Percentiles rank a stretch among this genome's conserved stretches.
Evolutionary conservation across 805 yeast species (phyloP).

Genomic region (Kodamaea fukazawae): DNA sequence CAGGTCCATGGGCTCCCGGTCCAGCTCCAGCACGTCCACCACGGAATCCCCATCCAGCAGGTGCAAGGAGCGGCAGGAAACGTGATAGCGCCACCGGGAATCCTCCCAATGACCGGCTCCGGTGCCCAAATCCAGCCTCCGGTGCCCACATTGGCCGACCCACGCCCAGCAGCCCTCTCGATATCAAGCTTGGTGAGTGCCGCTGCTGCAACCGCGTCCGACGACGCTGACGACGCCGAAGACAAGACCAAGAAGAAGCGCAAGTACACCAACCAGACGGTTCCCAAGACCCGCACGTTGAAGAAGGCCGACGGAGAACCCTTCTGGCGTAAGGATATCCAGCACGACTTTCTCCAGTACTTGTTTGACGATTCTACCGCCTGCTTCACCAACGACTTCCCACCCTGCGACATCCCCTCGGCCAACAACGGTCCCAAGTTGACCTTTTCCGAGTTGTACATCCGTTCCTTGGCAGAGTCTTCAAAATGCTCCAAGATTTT

Average conservation of each 20-base stretch:
- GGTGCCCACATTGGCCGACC: too few relatives aligned
- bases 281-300: slow-evolving; percentile 51
- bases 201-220: not conserved
- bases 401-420: slow-evolving; percentile 36
- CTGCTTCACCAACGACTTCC: slow-evolving; percentile 67
- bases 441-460: slow-evolving; percentile 81
- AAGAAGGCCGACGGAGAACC: slow-evolving; percentile 93
- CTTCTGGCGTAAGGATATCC: slow-evolving; percentile 84
- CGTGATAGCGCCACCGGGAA: too few relatives aligned
- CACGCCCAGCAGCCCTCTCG: not conserved
- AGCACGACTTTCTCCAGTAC: slow-evolving; percentile 67
- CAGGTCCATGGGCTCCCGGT: too few relatives aligned
- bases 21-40: too few relatives aligned
- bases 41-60: too few relatives aligned
- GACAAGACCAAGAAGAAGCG: slow-evolving; percentile 14
- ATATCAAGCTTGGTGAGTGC: slow-evolving; percentile 5
- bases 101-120: too few relatives aligned
- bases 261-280: slow-evolving; percentile 16
- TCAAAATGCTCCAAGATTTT: slow-evolving; percentile 79
- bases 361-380: slow-evolving; percentile 61
- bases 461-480: slow-evolving; percentile 77
- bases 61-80: too few relatives aligned
- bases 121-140: too few relatives aligned
- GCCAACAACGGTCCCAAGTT: slow-evolving; percentile 44
- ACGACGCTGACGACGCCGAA: slow-evolving; percentile 12